Percentiles rank a stretch among this genome's conserved stretches.
Conservation (phyloP, 2,329 filamentous ascomycete genomes). For the Microascus cirrosus region DNA sequence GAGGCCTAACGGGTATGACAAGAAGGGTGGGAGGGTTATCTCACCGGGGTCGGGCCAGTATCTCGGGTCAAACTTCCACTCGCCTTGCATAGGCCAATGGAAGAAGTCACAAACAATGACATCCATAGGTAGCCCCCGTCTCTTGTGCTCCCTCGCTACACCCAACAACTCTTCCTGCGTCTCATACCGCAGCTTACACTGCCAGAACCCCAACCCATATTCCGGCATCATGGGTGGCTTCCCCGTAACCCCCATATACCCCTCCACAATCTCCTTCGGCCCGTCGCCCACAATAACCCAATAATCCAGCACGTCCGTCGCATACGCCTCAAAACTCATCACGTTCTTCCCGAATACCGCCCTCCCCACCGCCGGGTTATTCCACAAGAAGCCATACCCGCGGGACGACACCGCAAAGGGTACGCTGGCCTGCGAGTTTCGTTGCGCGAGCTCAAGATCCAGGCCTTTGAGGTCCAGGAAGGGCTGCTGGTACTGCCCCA, state of each 20-base stretch:
- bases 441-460: conserved; percentile 53
- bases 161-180: conserved; percentile 52
- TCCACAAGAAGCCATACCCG: conserved; percentile 56
- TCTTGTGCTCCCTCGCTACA: conserved; percentile 48
- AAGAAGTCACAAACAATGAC: conserved; percentile 58
- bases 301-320: conserved; percentile 48
- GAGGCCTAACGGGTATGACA: no score
- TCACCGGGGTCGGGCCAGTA: conserved; percentile 54
- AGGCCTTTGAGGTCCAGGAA: conserved; percentile 49
- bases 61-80: conserved; percentile 54
- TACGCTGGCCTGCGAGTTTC: conserved; percentile 55
- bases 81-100: conserved; percentile 55
- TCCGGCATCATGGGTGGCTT: conserved; percentile 57
- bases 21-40: background rate
- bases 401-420: conserved; percentile 49
- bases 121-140: conserved; percentile 46
- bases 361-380: conserved; percentile 50
- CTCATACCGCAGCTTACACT: conserved; percentile 55
- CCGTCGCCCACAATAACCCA: conserved; percentile 50
- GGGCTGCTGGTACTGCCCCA: conserved; percentile 59
- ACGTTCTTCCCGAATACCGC: conserved; percentile 50
- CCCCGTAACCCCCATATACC: conserved; percentile 45
- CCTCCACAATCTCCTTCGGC: conserved; percentile 42
- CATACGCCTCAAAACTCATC: conserved; percentile 50
- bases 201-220: conserved; percentile 58